Conservation (phyloP, 1,139 yeast genomes). For the Nematodospora anomalae region DNA sequence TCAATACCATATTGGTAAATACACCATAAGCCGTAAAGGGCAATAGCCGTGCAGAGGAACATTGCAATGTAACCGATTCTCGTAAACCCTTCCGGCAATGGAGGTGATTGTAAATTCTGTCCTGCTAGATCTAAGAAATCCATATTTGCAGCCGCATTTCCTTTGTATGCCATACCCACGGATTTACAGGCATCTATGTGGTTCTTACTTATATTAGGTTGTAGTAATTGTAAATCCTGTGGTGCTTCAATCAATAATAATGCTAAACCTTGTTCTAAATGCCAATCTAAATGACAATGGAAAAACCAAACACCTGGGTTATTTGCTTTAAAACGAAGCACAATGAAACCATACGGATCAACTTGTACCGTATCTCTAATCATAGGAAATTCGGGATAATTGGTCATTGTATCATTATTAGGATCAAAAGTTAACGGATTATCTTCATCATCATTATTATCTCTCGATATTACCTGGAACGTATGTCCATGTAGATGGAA, state of each 20-base stretch:
- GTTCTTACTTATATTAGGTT: constrained; percentile 50
- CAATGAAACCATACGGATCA: constrained; percentile 67
- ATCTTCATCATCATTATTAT: constrained; percentile 33
- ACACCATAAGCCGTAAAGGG: constrained; percentile 72
- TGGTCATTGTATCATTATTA: constrained; percentile 28
- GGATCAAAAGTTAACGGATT: constrained; percentile 43
- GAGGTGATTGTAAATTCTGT: constrained; percentile 61
- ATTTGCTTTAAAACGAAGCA: constrained; percentile 54
- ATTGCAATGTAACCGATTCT: constrained; percentile 87
- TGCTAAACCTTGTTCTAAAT: constrained; percentile 61
- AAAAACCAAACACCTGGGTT: constrained; percentile 67
- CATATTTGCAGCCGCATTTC: constrained; percentile 87
- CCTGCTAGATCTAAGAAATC: constrained; percentile 70
- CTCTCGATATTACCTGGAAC: constrained; percentile 58
- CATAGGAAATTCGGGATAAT: constrained; percentile 55
- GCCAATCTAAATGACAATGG: constrained; percentile 70
- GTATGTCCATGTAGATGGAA: constrained; percentile 84
- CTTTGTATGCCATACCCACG: constrained; percentile 49
- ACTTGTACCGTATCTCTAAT: constrained; percentile 68
- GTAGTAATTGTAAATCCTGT: constrained; percentile 49
- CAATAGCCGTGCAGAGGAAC: constrained; percentile 75
- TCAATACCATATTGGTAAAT: constrained; percentile 82
- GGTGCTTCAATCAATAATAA: constrained; percentile 54
- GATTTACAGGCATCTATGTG: constrained; percentile 62
- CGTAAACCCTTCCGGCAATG: constrained; percentile 85